Evolutionary conservation across 2,329 filamentous ascomycete species (phyloP), one percentile per base, ranked within the genome.

Genomic region (Rhinocladiella similis): DNA sequence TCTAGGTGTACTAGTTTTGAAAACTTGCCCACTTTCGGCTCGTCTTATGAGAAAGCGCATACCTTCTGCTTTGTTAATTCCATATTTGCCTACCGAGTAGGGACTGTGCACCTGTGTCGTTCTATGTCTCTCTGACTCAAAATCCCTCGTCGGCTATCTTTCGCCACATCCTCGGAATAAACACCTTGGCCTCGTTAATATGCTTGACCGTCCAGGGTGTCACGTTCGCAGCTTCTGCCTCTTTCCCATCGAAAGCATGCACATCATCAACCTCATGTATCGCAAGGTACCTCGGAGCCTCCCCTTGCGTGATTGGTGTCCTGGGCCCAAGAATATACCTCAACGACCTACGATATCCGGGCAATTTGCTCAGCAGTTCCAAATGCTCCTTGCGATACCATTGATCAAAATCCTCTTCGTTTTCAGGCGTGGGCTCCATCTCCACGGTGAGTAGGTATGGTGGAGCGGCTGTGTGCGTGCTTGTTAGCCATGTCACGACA

Each of bases 301-400:
- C 54, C 16, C 47, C 53, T 25, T 51, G 16, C n/a, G 54, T 54
- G 10, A 50, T 10, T 4, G 77, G 72, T 19, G 79, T 77, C 16
- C 75, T 75, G 19, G 81, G 75, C 53, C 87, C 84, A 2, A 91
- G 76, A 29, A 78, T 77, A 0, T 86, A 86, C 2, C 87, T 88
- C 56, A 83, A 80, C 72, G 87, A 91, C 36, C 90, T 84, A 57
- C 89, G 74, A 89, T 90, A 96, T 3, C 91, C 91, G 0, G 89
- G 87, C 0, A 92, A 81, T 66, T 87, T 87, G 59, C 86, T 77
- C 56, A 95, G 69, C 80, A 91, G 81, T 2, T 80, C 78, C 18
- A 87, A 79, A 69, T 94, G 89, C 69, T 94, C 89, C 59, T 91
- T 83, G 27, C 81, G 74, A 67, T 89, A 88, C 89, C 89, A 95